Base-by-base conservation (phyloP, 2,329 filamentous ascomycete species). In the Tothia fuscella region DNA sequence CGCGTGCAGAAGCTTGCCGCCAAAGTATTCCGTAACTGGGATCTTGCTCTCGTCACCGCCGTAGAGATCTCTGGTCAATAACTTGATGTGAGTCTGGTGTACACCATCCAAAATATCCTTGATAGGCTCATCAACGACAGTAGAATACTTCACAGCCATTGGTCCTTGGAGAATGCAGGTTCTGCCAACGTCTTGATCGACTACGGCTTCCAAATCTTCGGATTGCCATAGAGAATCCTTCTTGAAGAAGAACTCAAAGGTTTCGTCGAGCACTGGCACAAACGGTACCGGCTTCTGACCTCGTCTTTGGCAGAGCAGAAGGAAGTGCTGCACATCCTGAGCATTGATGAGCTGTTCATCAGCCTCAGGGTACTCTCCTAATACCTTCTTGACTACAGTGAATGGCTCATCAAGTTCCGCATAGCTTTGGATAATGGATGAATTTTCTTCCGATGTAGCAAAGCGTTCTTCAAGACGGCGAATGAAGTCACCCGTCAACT, bases 141-240 rank as follows among this genome's bases (percentile, higher is more conserved):
- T 94, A 0, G 88, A 93, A 66, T 87, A 96, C 62, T 81, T 89
- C 54, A 77, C 91, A 42, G 91, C 83, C 66, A 88, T 87, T 4
- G 91, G 91, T 14, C 91, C 93, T 61, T 98, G 91, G 28, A 98
- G 70, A 57, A 98, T 95, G 67, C 88, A 95, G 33, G 88, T 94
- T 57, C 93, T 78, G 49, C 86, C 88, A 45, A 98, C 91, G 58
- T 98, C 93, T 64, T 96, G 91, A 51, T 74, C 89, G 47, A 95
- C 88, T 44, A 98, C 88, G 41, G 91, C 91, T 55, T 93, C 89
- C 9, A 98, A 72, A 56, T 98, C 91, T 64, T 98, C 91, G 1
- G 91, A 96, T 65, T 98, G 91, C 91, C 91, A 98, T 6, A 98
- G 74, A 2, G 91, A 98, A 62, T 98, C 91, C 70, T 98, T 98